Conservation (phyloP, 768 basidiomycete species). For the Boletus sp. region DNA sequence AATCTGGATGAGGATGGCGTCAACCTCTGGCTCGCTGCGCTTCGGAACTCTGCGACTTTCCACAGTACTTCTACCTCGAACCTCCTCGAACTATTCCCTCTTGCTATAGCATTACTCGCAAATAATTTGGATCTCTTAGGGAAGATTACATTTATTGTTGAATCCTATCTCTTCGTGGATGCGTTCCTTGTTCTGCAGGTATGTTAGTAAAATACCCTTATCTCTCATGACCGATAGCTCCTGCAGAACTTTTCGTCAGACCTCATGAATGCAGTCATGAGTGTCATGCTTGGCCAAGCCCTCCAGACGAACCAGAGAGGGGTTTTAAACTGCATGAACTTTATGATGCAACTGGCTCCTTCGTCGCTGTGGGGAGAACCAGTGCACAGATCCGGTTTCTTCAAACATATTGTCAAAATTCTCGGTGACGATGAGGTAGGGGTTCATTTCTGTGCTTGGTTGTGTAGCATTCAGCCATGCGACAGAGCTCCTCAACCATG, state of each 20-base stretch:
- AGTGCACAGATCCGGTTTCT: slow-evolving; percentile 72
- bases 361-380: slow-evolving; percentile 66
- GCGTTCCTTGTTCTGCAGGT: slow-evolving; percentile 62
- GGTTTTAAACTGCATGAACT: slow-evolving; percentile 54
- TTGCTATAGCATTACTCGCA: slow-evolving; percentile 55
- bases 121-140: slow-evolving; percentile 75
- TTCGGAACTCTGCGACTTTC: slow-evolving; percentile 61
- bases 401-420: slow-evolving; percentile 55
- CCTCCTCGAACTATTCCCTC: slow-evolving; percentile 64
- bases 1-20: slow-evolving; percentile 79
- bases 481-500: slow-evolving; percentile 30
- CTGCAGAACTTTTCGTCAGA: slow-evolving; percentile 51
- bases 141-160: slow-evolving; percentile 60
- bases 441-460: not conserved
- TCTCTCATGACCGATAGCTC: not conserved
- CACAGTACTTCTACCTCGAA: slow-evolving; percentile 46
- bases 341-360: slow-evolving; percentile 63
- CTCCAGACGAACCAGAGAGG: slow-evolving; percentile 56
- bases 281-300: slow-evolving; percentile 48
- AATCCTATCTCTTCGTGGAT: slow-evolving; percentile 79
- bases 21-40: slow-evolving; percentile 66
- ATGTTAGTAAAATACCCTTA: slow-evolving; percentile 10
- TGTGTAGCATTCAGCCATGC: slow-evolving; percentile 8
- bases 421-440: slow-evolving; percentile 66
- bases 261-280: slow-evolving; percentile 54